Conservation (phyloP, 768 basidiomycete species). For the Leccinum disarticulatum region DNA sequence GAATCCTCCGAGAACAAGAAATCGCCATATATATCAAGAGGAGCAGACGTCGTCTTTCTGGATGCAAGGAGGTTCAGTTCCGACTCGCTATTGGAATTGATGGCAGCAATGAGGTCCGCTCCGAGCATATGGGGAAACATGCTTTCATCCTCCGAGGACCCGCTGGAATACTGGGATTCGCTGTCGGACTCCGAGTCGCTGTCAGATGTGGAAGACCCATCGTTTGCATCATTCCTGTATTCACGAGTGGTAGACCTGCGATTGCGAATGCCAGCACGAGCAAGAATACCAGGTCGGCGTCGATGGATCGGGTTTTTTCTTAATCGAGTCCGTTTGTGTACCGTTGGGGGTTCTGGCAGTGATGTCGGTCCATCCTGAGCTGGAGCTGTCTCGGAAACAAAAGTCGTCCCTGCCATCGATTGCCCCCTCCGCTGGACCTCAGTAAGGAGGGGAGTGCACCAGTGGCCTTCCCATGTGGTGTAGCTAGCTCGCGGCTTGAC, state of each 20-base stretch:
- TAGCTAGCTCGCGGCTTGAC: constrained; percentile 4
- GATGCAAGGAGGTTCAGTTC: constrained; percentile 14
- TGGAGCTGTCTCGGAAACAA: background rate
- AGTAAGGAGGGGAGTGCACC: constrained; percentile 3
- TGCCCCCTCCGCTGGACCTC: background rate
- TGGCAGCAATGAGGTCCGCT: constrained; percentile 28
- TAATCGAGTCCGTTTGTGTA: background rate
- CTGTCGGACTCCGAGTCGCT: constrained; percentile 19
- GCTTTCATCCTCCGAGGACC: constrained; percentile 19
- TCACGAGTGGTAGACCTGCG: constrained; percentile 9
- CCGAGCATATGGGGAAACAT: constrained; percentile 28
- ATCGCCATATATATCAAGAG: constrained; percentile 9
- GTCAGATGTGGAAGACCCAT: constrained; percentile 14
- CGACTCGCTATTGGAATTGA: constrained; percentile 28
- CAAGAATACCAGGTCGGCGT: constrained; percentile 19
- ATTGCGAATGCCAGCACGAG: constrained; percentile 23
- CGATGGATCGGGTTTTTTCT: background rate
- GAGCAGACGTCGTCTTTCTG: background rate
- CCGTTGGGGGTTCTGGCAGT: background rate
- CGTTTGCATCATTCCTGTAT: background rate
- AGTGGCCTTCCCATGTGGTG: background rate
- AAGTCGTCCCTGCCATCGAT: background rate
- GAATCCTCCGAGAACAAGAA: constrained; percentile 19
- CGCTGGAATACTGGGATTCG: constrained; percentile 21
- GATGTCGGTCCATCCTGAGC: background rate